phyloP scores from a whole-genome alignment of 129 eudicot species.

The Logfia minima region DNA sequence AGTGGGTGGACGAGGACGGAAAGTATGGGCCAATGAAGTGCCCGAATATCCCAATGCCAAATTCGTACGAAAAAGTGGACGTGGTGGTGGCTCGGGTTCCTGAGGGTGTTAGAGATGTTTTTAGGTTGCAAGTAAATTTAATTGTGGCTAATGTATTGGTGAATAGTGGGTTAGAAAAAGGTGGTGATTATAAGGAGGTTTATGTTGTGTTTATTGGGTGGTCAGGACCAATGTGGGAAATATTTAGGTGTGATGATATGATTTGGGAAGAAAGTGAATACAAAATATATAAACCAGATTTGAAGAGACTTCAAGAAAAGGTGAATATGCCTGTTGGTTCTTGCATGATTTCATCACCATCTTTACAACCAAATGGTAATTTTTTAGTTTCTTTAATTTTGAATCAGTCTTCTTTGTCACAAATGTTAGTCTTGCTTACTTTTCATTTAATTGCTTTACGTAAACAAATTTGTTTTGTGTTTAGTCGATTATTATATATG shows the following conservation, averaged over 20 bases:
- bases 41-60: constrained; percentile 66
- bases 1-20: constrained; percentile 55
- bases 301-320: constrained; percentile 46
- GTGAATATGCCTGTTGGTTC: constrained; percentile 70
- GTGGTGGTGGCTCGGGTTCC: constrained; percentile 67
- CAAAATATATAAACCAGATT: constrained; percentile 60
- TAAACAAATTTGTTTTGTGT: constrained; percentile 17
- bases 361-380: constrained; percentile 30
- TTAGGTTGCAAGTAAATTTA: constrained; percentile 68
- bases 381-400: background rate
- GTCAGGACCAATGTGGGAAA: constrained; percentile 71
- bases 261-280: constrained; percentile 52
- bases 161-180: constrained; percentile 37
- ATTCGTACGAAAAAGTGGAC: constrained; percentile 38
- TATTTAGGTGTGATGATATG: constrained; percentile 79
- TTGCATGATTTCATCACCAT: constrained; percentile 50
- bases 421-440: background rate
- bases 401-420: background rate
- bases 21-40: constrained; percentile 41
- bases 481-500: background rate
- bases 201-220: constrained; percentile 60
- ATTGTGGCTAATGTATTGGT: constrained; percentile 63
- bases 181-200: constrained; percentile 27
- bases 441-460: constrained; percentile 17
- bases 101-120: constrained; percentile 51